These are phyloP conservation scores for Phragmites australis DNA, from an alignment of 176 grass and related monocot species.

Conservation along the genomic window DNA sequence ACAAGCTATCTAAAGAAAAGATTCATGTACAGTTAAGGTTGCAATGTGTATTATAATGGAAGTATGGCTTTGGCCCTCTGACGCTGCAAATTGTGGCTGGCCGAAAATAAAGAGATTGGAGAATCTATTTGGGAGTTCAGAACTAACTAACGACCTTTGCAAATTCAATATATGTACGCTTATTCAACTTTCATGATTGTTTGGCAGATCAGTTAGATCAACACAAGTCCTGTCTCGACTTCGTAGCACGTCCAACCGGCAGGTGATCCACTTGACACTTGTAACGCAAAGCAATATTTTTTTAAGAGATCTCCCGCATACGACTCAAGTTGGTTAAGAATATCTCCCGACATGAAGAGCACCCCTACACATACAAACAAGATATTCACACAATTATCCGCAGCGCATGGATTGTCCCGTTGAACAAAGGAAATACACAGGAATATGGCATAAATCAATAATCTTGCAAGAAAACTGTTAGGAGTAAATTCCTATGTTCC, in stretches of 20 bases:
- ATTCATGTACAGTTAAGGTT: neutral
- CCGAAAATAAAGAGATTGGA: neutral
- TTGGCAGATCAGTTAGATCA: neutral
- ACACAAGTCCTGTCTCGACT: neutral
- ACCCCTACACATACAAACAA: neutral
- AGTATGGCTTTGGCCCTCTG: neutral
- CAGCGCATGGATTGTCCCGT: too few relatives aligned
- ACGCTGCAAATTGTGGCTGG: constrained; percentile 10
- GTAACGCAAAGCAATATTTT: neutral
- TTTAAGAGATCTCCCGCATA: too few relatives aligned
- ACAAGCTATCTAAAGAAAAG: neutral
- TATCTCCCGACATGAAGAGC: neutral
- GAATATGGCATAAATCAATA: neutral
- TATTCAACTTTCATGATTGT: neutral
- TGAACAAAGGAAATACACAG: neutral
- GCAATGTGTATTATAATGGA: neutral
- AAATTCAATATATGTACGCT: neutral
- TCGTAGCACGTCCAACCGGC: neutral
- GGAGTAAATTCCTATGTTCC: neutral
- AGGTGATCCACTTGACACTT: neutral
- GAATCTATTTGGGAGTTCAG: constrained; percentile 25
- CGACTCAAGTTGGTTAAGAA: neutral
- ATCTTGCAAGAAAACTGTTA: too few relatives aligned
- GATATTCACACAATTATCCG: neutral
- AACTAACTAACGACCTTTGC: constrained; percentile 31